Evolutionary conservation across 192 early-diverging fungal species (phyloP), one percentile per base, ranked within the genome.

Genomic region (Pilobolus umbonatus): DNA sequence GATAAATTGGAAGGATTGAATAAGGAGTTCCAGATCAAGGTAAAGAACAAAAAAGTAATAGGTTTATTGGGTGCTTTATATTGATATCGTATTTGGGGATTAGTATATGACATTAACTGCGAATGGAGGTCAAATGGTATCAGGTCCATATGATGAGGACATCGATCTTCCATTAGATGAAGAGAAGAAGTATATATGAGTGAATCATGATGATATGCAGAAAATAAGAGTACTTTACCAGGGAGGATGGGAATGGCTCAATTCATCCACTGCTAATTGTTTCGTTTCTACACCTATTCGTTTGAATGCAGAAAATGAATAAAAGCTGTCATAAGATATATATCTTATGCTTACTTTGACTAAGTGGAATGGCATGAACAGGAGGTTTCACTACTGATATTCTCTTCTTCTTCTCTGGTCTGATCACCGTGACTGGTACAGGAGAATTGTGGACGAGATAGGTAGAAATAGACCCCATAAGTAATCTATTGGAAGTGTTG

Each of bases 371-470:
- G 21, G 42, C 29, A 34, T 57, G 7, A 34, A 59, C 5, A 38
- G 49, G 29, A 38, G 19, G 52, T 43, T 69, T 69, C 8, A 46
- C 51, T 8, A 55, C 21, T 47, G 60, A 65, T n/a, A 65, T 73
- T 46, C 69, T 71, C 63, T 71, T 44, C 57, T 74, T 75, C 19
- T 67, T 74, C 8, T 73, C 69, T 24, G 71, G 68, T 19, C 77
- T 62, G 15, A 79, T 72, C 9, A 80, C 78, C 31, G 69, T 70
- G 6, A 80, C 78, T 8, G 78, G 78, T 1, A 73, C 75, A 9
- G 69, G 63, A 12, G 78, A 80, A 26, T 75, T 80, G 61, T 80
- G 78, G 2, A 80, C 75, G 24, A 80, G 62, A 44, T 68, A 80
- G 12, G 74, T 80, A 55, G 73, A 75, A 25, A 77, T 77, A 14